A percentile compares a stretch with the other conserved stretches of the same genome.
These are phyloP conservation scores for Lentinula boryana DNA, from an alignment of 768 basidiomycete genomes.

Conservation along the genomic window DNA sequence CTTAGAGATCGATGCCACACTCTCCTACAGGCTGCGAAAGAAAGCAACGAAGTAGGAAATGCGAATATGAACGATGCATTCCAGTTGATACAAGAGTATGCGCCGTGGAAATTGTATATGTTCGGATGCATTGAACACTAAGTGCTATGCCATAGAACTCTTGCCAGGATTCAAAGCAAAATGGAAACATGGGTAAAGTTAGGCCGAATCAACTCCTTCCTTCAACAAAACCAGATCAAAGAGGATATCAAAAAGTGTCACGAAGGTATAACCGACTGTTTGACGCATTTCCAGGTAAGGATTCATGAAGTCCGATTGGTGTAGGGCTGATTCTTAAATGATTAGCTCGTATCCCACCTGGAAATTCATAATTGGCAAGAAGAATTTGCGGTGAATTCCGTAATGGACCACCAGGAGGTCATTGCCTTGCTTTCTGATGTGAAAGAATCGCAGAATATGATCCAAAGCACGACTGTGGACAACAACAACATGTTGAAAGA, in stretches of 20 bases:
- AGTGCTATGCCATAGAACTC: constrained; percentile 14
- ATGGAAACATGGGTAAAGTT: constrained; percentile 41
- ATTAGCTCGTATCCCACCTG: constrained; percentile 38
- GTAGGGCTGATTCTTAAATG: not conserved
- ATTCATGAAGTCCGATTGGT: too few species aligned
- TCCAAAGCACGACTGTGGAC: constrained; percentile 24
- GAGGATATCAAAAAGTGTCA: constrained; percentile 41
- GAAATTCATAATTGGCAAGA: constrained; percentile 45
- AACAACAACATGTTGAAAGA: constrained; percentile 27
- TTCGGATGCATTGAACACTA: not conserved
- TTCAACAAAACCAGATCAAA: constrained; percentile 38
- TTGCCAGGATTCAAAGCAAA: constrained; percentile 28
- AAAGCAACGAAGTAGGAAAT: constrained; percentile 21
- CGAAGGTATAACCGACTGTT: constrained; percentile 35
- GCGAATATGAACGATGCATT: constrained; percentile 22
- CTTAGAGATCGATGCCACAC: constrained; percentile 41
- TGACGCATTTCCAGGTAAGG: constrained; percentile 40
- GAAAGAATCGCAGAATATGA: constrained; percentile 30
- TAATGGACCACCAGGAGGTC: constrained; percentile 38
- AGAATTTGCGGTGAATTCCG: constrained; percentile 29
- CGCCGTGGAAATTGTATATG: not conserved
- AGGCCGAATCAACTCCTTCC: constrained; percentile 32
- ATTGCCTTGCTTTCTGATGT: constrained; percentile 38
- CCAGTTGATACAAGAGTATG: not conserved
- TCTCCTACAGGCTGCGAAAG: constrained; percentile 32